Conservation (phyloP, 805 yeast genomes). For the Starmera dryadoides region DNA sequence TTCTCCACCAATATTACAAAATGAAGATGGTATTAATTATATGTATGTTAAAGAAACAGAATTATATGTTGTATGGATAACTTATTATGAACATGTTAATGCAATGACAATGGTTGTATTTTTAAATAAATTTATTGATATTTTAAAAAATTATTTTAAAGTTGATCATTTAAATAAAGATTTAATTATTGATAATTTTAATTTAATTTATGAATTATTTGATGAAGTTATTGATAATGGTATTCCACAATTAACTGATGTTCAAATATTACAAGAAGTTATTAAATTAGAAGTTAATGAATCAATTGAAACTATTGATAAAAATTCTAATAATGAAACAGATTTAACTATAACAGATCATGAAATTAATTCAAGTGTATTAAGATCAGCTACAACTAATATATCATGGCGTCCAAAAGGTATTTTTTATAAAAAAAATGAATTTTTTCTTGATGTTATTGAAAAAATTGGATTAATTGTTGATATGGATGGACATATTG, state of each 20-base stretch:
- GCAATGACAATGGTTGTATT: conserved; percentile 53
- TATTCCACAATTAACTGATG: conserved; percentile 77
- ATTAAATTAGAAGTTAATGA: conserved; percentile 49
- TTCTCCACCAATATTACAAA: not conserved
- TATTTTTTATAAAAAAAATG: conserved; percentile 79
- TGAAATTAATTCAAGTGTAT: conserved; percentile 61
- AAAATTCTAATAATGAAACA: conserved; percentile 6
- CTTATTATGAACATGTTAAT: conserved; percentile 30
- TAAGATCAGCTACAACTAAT: conserved; percentile 69
- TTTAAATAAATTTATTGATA: conserved; percentile 37
- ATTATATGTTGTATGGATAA: conserved; percentile 17
- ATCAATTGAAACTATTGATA: conserved; percentile 14
- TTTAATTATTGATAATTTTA: conserved; percentile 61
- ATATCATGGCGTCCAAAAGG: conserved; percentile 94
- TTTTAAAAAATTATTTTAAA: conserved; percentile 39
- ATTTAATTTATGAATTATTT: conserved; percentile 69
- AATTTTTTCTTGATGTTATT: conserved; percentile 79
- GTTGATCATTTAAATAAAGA: conserved; percentile 40
- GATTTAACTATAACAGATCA: too few relatives aligned
- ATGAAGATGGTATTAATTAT: conserved; percentile 42
- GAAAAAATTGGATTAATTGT: conserved; percentile 68
- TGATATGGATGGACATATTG: conserved; percentile 43
- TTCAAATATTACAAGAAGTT: conserved; percentile 70
- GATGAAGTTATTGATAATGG: conserved; percentile 92
- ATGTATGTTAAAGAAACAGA: conserved; percentile 48